phyloP scores from a whole-genome alignment of 208 protist species.

The Acanthamoeba castellanii region DNA sequence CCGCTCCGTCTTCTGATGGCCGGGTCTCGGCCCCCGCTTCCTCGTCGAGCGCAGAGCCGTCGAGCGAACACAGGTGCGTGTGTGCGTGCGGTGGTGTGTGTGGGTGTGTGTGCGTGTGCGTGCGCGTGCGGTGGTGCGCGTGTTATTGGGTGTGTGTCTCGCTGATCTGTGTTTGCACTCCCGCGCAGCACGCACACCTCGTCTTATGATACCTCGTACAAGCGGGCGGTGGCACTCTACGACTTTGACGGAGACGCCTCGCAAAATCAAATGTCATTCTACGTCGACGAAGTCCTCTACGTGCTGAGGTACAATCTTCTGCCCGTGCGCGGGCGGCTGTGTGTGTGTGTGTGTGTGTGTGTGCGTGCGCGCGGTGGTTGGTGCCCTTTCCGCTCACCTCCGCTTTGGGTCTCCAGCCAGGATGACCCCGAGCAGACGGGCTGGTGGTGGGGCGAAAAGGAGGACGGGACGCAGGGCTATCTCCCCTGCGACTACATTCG shows the following conservation, averaged over 20 bases:
- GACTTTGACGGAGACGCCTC: neutral
- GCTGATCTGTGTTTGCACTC: no score
- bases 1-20: neutral
- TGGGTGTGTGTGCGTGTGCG: no score
- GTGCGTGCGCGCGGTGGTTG: no score
- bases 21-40: no score
- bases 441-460: constrained; percentile 53
- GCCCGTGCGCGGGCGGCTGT: neutral
- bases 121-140: no score
- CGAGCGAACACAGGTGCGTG: no score
- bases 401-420: neutral
- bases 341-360: no score
- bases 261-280: neutral
- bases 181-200: neutral
- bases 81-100: no score
- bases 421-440: constrained; percentile 21
- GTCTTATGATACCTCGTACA: neutral
- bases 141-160: neutral
- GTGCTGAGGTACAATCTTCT: neutral
- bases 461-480: constrained; percentile 33
- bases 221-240: neutral
- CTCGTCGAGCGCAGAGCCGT: no score
- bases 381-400: no score
- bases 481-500: neutral
- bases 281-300: neutral